These are phyloP conservation scores for Coccinonectria pachysandricola DNA, from an alignment of 2,329 filamentous ascomycete species.

Conservation along the genomic window DNA sequence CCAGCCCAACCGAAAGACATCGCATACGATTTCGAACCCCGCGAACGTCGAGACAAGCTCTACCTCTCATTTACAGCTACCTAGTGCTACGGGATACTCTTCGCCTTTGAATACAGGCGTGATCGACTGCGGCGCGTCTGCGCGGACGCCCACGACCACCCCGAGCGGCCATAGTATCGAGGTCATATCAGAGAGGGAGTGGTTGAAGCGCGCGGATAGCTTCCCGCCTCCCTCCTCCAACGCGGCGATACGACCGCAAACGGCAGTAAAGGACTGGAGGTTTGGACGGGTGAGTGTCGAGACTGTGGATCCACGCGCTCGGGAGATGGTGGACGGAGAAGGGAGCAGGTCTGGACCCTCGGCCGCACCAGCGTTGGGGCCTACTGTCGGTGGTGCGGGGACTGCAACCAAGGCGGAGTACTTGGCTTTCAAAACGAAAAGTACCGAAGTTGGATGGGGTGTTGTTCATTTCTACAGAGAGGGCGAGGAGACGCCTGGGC, in stretches of 20 bases:
- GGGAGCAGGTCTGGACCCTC: constrained; percentile 33
- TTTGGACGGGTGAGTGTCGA: constrained; percentile 71
- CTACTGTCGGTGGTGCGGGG: constrained; percentile 48
- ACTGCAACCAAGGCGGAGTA: constrained; percentile 76
- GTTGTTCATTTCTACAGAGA: constrained; percentile 92
- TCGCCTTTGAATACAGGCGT: constrained; percentile 20
- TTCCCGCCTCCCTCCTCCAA: constrained; percentile 32
- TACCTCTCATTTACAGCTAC: constrained; percentile 1
- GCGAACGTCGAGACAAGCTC: constrained; percentile 1
- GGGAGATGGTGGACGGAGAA: constrained; percentile 24
- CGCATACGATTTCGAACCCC: constrained; percentile 3
- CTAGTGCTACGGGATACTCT: constrained; percentile 2
- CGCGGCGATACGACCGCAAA: constrained; percentile 35
- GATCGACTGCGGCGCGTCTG: constrained; percentile 40
- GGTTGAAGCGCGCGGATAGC: constrained; percentile 29
- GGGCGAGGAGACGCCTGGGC: constrained; percentile 57
- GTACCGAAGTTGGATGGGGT: constrained; percentile 79
- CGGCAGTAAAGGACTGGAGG: constrained; percentile 61
- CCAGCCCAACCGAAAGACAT: constrained; percentile 16
- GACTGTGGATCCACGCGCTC: constrained; percentile 58
- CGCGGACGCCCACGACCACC: constrained; percentile 21
- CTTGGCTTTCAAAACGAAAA: constrained; percentile 57
- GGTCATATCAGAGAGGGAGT: constrained; percentile 30
- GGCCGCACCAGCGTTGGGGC: constrained; percentile 43
- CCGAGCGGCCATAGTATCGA: constrained; percentile 25